Base-by-base conservation (phyloP, 257 asterid genomes). In the Gentiana dahurica region DNA sequence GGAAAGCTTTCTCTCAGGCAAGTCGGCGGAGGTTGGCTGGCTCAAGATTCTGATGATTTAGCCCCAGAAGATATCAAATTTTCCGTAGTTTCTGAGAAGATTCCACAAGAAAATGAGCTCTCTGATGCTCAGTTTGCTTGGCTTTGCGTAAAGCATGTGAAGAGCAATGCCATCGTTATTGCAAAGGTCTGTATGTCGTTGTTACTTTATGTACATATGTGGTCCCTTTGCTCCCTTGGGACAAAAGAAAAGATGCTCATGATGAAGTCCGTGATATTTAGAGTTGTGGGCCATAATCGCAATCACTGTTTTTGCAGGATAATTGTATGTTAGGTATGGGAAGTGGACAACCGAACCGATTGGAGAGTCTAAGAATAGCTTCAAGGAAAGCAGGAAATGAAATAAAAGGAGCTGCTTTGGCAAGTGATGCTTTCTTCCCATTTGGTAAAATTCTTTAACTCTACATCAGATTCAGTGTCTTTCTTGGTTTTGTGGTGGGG, bases 1-100 rank as follows among this genome's bases (percentile, higher is more conserved):
- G 98, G 98, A 57, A 91, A 91, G 68, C 83, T 84, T 46, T 91
- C 98, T 0, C 73, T 91, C 63, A 82, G 96, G 70, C 98, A 91
- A 72, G 94, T 91, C 50, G 94, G 98, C 51, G 98, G 98, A 56
- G 98, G 98, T 44, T 91, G 96, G 96, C 75, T 91, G 65, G 94
- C 94, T 56, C 95, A 91, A 76, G 95, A 84, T 15, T 83, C 98
- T n/a, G 98, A 91, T 71, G 98, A 91, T 72, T 54, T 81, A 49
- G 86, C 81, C 45, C 98, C 98, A 4, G 86, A 82, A 72, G 87
- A 82, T 60, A 84, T 91, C 69, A 65, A 74, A 33, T 87, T 91
- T 66, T 68, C 83, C 67, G 81, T 74, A 38, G 81, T 84, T 55
- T 82, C 96, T 34, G 79, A 77, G 54, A 91, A 60, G 68, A 62